Evolutionary conservation across 495 filamentous ascomycete genomes (phyloP).

Genomic region (Trichoderma reesei): DNA sequence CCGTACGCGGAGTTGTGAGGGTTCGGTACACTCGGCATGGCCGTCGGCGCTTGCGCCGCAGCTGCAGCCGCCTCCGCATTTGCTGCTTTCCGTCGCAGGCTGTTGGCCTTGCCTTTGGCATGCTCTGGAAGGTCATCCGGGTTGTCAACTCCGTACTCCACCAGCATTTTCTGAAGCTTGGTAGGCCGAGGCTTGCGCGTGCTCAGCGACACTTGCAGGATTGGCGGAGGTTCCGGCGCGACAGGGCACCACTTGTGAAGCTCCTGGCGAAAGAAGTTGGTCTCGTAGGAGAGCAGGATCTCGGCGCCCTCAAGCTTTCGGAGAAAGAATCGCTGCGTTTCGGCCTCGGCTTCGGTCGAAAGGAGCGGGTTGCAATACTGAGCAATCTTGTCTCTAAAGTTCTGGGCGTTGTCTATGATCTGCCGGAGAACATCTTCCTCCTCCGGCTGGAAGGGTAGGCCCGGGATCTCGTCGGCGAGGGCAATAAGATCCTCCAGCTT

Average conservation of each 20-base stretch:
- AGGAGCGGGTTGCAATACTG: slow-evolving; percentile 71
- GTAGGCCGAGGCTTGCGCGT: slow-evolving; percentile 97
- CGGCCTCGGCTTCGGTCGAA: slow-evolving; percentile 73
- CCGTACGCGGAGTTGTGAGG: background rate
- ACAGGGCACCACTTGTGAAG: slow-evolving; percentile 95
- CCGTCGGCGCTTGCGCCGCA: slow-evolving; percentile 14
- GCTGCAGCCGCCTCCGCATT: slow-evolving; percentile 34
- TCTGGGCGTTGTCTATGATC: slow-evolving; percentile 74
- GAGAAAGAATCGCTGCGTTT: slow-evolving; percentile 90
- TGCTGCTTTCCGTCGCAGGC: slow-evolving; percentile 46
- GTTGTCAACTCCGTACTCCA: slow-evolving; percentile 71
- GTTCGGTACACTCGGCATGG: background rate
- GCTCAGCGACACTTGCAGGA: slow-evolving; percentile 73
- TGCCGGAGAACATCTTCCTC: slow-evolving; percentile 77
- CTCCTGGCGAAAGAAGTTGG: slow-evolving; percentile 94
- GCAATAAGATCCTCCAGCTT: slow-evolving; percentile 85
- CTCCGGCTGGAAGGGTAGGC: slow-evolving; percentile 88
- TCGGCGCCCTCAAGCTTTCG: slow-evolving; percentile 98
- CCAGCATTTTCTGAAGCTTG: slow-evolving; percentile 94
- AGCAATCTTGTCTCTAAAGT: slow-evolving; percentile 76
- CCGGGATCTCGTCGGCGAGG: slow-evolving; percentile 79
- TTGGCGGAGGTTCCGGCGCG: slow-evolving; percentile 72
- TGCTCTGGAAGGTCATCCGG: slow-evolving; percentile 81
- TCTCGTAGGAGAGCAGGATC: slow-evolving; percentile 83
- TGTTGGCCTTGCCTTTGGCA: slow-evolving; percentile 64